Percentiles rank a stretch among this genome's conserved stretches.
Evolutionary conservation across 257 asterid genomes (phyloP).

Genomic region (Nicotiana benthamiana): DNA sequence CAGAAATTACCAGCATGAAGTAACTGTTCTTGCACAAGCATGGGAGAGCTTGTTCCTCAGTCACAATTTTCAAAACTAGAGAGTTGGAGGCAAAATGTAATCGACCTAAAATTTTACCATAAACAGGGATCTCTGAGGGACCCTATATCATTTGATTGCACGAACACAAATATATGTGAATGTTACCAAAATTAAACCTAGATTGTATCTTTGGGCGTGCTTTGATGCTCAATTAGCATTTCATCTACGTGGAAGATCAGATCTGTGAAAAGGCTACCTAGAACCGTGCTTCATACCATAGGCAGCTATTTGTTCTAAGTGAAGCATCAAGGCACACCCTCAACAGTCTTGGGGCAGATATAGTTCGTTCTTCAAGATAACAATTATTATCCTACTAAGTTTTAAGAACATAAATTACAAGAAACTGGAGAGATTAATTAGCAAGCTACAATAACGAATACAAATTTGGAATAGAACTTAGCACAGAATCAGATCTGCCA

Average conservation of each 20-base stretch:
- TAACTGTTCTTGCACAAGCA: background rate
- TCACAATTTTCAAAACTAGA: background rate
- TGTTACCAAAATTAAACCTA: background rate
- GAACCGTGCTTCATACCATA: background rate
- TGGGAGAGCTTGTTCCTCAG: background rate
- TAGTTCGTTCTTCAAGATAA: background rate
- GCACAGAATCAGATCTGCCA: background rate
- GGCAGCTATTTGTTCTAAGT: background rate
- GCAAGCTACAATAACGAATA: background rate
- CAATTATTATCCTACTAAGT: background rate
- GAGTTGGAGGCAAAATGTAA: background rate
- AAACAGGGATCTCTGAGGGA: background rate
- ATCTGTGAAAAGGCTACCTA: background rate
- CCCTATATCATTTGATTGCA: background rate
- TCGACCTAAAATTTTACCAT: background rate
- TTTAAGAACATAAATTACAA: background rate
- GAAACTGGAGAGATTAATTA: background rate
- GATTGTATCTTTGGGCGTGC: background rate
- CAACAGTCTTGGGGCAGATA: background rate
- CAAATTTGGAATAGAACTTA: background rate
- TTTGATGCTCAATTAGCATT: background rate
- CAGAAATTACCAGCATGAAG: background rate
- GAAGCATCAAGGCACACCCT: background rate
- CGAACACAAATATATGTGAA: background rate
- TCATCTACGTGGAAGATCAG: background rate